Evolutionary conservation across 768 basidiomycete species (phyloP).

Genomic region (Tricholoma saponaceum): DNA sequence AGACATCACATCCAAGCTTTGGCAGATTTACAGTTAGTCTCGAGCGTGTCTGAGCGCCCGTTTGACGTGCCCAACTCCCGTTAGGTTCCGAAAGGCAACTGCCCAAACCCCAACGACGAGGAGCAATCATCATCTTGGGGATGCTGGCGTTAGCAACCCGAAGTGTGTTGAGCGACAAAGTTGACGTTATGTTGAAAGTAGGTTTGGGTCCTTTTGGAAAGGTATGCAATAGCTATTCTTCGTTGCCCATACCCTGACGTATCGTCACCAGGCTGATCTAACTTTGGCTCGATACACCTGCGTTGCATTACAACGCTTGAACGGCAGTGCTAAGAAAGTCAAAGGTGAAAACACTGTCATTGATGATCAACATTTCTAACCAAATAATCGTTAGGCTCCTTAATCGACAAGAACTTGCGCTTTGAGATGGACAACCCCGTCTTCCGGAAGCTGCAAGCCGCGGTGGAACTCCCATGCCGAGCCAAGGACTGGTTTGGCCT

Average conservation of each 20-base stretch:
- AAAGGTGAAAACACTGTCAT: constrained; percentile 58
- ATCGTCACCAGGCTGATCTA: constrained; percentile 61
- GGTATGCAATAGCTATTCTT: constrained; percentile 34
- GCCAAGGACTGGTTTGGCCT: constrained; percentile 96
- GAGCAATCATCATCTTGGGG: constrained; percentile 93
- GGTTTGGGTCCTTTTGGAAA: constrained; percentile 84
- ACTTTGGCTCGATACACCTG: constrained; percentile 92
- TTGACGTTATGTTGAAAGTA: constrained; percentile 81
- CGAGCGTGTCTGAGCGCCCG: neutral
- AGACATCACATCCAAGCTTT: constrained; percentile 87
- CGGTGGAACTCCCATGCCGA: constrained; percentile 75
- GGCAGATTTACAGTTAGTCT: constrained; percentile 90
- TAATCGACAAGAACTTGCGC: constrained; percentile 81
- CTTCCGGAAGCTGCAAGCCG: constrained; percentile 77
- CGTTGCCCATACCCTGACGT: neutral
- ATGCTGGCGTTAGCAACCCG: constrained; percentile 91
- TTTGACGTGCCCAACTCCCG: neutral
- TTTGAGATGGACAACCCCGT: constrained; percentile 84
- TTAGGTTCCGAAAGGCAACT: constrained; percentile 72
- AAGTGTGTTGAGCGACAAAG: constrained; percentile 68
- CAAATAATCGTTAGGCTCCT: constrained; percentile 54
- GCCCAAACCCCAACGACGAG: constrained; percentile 83
- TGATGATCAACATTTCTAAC: neutral
- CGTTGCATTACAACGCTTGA: constrained; percentile 86
- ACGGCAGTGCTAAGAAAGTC: constrained; percentile 94